Evolutionary conservation across 1,284 basidiomycete genomes (phyloP).

Genomic region (Naganishia liquefaciens): DNA sequence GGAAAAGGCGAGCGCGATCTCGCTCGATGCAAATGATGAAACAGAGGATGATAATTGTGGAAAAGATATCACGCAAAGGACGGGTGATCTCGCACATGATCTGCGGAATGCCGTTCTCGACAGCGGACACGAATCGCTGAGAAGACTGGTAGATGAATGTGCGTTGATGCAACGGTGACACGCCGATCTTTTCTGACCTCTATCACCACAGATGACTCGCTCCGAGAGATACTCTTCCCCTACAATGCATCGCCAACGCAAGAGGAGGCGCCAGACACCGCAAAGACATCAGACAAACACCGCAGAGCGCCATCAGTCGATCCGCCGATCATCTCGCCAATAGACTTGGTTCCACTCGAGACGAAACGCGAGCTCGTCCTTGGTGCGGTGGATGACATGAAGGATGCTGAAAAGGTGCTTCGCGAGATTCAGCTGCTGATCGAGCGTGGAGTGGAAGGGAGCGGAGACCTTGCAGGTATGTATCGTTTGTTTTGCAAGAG

Average conservation of each 20-base stretch:
- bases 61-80: slow-evolving; percentile 13
- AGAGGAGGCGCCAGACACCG: neutral
- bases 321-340: neutral
- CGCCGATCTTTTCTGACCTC: neutral
- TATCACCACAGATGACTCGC: slow-evolving; percentile 10
- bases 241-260: neutral
- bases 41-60: neutral
- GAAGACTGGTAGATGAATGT: slow-evolving; percentile 27
- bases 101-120: slow-evolving; percentile 8
- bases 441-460: slow-evolving; percentile 18
- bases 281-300: too few species aligned
- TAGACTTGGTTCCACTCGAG: slow-evolving; percentile 11
- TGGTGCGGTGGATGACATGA: slow-evolving; percentile 12
- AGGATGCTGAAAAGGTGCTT: slow-evolving; percentile 11
- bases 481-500: too few species aligned
- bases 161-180: neutral
- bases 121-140: slow-evolving; percentile 22
- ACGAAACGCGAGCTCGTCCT: slow-evolving; percentile 26
- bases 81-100: slow-evolving; percentile 9
- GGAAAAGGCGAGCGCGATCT: too few species aligned
- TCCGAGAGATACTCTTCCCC: slow-evolving; percentile 12
- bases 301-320: neutral
- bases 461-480: slow-evolving; percentile 27
- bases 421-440: slow-evolving; percentile 25
- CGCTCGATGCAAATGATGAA: neutral